phyloP scores from a whole-genome alignment of 2,329 filamentous ascomycete genomes.

The Lachnum nothofagi region DNA sequence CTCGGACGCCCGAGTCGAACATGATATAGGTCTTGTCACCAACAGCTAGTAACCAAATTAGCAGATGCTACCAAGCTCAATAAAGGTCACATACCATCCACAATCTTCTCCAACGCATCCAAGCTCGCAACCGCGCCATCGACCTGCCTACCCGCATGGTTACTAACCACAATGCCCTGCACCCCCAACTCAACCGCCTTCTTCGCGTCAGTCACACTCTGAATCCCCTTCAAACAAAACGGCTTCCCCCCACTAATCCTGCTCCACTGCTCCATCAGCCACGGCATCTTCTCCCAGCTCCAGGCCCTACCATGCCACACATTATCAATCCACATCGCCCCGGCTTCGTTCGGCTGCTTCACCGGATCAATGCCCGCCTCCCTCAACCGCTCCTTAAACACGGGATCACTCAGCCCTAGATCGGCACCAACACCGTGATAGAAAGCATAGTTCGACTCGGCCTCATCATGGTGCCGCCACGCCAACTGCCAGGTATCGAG shows the following conservation, averaged over 20 bases:
- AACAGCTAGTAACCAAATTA: constrained; percentile 11
- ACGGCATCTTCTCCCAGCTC: constrained; percentile 59
- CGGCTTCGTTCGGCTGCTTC: constrained; percentile 48
- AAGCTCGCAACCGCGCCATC: constrained; percentile 56
- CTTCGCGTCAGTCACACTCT: constrained; percentile 52
- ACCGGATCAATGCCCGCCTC: constrained; percentile 49
- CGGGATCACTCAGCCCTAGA: constrained; percentile 53
- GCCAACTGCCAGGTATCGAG: constrained; percentile 60
- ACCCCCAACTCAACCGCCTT: constrained; percentile 52
- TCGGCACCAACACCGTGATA: constrained; percentile 57
- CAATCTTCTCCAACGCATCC: constrained; percentile 56
- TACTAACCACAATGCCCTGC: constrained; percentile 58
- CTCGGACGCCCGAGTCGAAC: constrained; percentile 54
- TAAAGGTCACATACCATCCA: constrained; percentile 36
- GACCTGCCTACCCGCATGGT: constrained; percentile 54
- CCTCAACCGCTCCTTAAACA: constrained; percentile 50
- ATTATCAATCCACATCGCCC: constrained; percentile 57
- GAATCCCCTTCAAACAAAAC: constrained; percentile 59
- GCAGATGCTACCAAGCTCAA: neutral
- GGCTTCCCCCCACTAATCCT: constrained; percentile 52
- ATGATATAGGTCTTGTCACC: constrained; percentile 17
- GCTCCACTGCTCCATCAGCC: constrained; percentile 57
- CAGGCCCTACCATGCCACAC: constrained; percentile 60
- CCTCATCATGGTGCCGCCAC: constrained; percentile 55
- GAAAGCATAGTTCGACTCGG: constrained; percentile 56